Evolutionary conservation across 352 stramenopile genomes (phyloP).

Genomic region (Globisporangium rhizosaccharum): DNA sequence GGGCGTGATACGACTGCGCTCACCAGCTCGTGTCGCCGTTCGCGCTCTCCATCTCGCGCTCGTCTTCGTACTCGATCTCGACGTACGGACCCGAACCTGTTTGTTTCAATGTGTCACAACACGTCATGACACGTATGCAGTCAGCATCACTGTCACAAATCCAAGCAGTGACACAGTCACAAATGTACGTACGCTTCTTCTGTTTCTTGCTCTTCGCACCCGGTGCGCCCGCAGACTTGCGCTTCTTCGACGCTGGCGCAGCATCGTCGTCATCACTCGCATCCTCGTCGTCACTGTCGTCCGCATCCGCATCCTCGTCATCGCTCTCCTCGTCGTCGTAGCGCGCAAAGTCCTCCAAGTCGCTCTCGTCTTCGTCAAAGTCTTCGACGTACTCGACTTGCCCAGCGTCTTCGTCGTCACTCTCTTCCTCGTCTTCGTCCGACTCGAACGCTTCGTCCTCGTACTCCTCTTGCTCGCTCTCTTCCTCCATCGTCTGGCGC

Average conservation of each 20-base stretch:
- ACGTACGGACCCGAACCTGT: slow-evolving; percentile 60
- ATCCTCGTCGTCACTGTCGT: slow-evolving; percentile 32
- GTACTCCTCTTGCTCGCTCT: slow-evolving; percentile 80
- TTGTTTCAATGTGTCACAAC: background rate
- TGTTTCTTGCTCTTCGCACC: slow-evolving; percentile 56
- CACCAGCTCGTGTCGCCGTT: slow-evolving; percentile 3
- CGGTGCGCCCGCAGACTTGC: slow-evolving; percentile 34
- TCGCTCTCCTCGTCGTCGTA: slow-evolving; percentile 53
- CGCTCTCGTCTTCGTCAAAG: slow-evolving; percentile 92
- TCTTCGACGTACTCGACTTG: slow-evolving; percentile 84
- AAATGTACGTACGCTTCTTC: slow-evolving; percentile 44
- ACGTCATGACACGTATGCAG: slow-evolving; percentile 1
- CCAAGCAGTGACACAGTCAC: background rate
- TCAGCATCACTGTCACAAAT: slow-evolving; percentile 1
- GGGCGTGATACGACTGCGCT: background rate
- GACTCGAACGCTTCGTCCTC: slow-evolving; percentile 59
- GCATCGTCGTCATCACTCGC: slow-evolving; percentile 39
- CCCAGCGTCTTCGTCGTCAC: slow-evolving; percentile 61
- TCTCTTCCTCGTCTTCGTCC: slow-evolving; percentile 60
- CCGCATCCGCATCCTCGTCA: slow-evolving; percentile 11
- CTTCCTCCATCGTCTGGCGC: slow-evolving; percentile 90
- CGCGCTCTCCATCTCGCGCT: background rate
- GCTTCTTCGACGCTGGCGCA: slow-evolving; percentile 44
- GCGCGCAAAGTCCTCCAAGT: slow-evolving; percentile 82
- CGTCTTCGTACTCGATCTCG: slow-evolving; percentile 59